Evolutionary conservation across 2,329 filamentous ascomycete species (phyloP).

Genomic region (Dothistroma pini): DNA sequence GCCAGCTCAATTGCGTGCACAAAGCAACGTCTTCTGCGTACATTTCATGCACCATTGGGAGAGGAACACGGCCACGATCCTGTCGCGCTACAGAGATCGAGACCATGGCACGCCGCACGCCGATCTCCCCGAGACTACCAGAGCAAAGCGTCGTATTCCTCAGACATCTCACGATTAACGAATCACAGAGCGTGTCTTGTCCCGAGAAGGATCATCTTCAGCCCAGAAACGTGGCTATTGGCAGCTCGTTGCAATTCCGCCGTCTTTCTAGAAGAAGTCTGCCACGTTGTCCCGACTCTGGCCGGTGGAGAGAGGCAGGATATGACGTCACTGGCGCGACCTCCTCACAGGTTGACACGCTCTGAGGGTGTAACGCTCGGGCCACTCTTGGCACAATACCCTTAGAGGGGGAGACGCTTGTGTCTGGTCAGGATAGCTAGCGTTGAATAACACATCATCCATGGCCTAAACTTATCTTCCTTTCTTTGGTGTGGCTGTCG

Average conservation of each 20-base stretch:
- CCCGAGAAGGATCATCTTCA: neutral
- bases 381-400: too few relatives aligned
- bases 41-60: slow-evolving; percentile 1
- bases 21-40: slow-evolving; percentile 1
- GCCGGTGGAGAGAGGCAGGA: too few relatives aligned
- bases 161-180: too few relatives aligned
- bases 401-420: too few relatives aligned
- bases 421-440: too few relatives aligned
- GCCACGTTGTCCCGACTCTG: neutral
- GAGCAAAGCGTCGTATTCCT: too few relatives aligned
- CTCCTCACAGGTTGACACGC: too few relatives aligned
- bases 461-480: too few relatives aligned
- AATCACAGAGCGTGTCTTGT: neutral
- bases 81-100: slow-evolving; percentile 3
- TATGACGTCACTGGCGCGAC: too few relatives aligned
- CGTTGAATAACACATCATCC: too few relatives aligned
- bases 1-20: neutral
- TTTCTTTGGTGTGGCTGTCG: slow-evolving; percentile 1
- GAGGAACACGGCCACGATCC: slow-evolving; percentile 4
- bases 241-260: neutral
- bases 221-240: slow-evolving; percentile 6
- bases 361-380: too few relatives aligned
- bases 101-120: slow-evolving; percentile 1
- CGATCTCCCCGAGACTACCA: neutral
- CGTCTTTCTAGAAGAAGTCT: slow-evolving; percentile 5